phyloP scores from a whole-genome alignment of 768 basidiomycete genomes.

The Russula foetens region DNA sequence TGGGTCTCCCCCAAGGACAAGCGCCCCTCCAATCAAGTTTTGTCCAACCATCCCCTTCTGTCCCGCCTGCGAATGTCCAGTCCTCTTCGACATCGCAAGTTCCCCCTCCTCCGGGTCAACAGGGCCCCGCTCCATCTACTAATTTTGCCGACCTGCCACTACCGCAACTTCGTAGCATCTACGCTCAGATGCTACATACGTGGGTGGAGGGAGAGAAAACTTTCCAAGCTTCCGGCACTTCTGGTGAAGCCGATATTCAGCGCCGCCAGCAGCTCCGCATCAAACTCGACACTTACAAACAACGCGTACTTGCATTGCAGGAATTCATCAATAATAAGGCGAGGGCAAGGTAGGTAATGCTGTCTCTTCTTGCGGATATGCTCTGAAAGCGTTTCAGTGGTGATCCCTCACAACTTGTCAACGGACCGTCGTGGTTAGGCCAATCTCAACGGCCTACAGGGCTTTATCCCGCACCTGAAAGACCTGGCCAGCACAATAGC shows the following conservation, averaged over 20 bases:
- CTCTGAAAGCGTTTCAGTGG: not conserved
- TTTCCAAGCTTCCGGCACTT: not conserved
- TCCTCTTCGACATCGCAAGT: not conserved
- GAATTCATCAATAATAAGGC: not conserved
- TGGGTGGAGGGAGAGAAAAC: conserved; percentile 4
- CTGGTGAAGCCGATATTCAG: conserved; percentile 1
- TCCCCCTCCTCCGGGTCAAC: not conserved
- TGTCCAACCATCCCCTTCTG: conserved; percentile 3
- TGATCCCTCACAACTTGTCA: conserved; percentile 3
- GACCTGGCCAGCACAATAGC: conserved; percentile 8
- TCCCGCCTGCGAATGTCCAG: not conserved
- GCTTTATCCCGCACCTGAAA: conserved; percentile 1
- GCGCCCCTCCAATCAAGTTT: conserved; percentile 4
- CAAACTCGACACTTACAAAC: not conserved
- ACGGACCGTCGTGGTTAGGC: not conserved
- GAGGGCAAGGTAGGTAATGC: not conserved
- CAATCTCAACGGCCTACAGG: conserved; percentile 1
- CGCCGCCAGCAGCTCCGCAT: not conserved
- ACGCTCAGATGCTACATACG: not conserved
- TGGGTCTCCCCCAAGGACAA: conserved; percentile 9
- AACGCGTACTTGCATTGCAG: not conserved
- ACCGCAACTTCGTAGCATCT: not conserved
- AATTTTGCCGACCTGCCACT: not conserved
- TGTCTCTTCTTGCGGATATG: not conserved
- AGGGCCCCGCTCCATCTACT: not conserved